Evolutionary conservation across 352 stramenopile species (phyloP), one percentile per base, ranked within the genome.

Genomic region (Globisporangium barbulae): DNA sequence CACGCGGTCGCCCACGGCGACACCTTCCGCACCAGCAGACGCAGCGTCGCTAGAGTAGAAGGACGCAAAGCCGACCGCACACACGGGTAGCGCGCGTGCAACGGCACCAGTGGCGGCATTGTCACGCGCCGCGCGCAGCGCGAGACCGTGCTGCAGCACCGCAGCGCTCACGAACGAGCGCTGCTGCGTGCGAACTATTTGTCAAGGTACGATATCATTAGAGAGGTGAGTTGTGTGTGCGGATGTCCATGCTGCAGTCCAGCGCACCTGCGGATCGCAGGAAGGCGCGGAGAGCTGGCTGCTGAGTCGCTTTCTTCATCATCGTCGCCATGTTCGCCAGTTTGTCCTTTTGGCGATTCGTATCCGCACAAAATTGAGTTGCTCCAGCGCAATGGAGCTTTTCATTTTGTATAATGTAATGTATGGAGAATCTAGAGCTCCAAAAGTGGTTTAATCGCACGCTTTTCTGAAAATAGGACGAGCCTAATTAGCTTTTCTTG

Each of bases 1-100:
- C 60, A 95, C 84, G 61, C 85, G 81, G 68, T 95, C 86, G 22
- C 86, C 86, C 39, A 88, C 42, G 12, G 67, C 70, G 17, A 92
- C 64, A 0, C 68, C 64, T 25, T 56, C 21, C 15, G 15, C 54
- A 12, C 39, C 45, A 53, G 64, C 35, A 2, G 64, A 54, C 17
- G 41, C 45, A 31, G 63, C 60, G n/a, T 47, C 62, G 9, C 60
- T 53, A 25, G 73, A 75, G 55, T 49, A 75, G 57, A 75, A 73
- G 39, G 63, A 63, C 35, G 55, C 54, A 28, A 59, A 70, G 39
- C 52, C 64, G 10, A 68, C 12, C 12, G 47, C 47, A 9, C 33
- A 59, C 28, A 44, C 48, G n/a, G 63, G 47, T 6, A 61, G 44
- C 33, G 61, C 53, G 7, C 33, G 30, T 0, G 44, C 22, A 21